phyloP scores from a whole-genome alignment of 2,329 filamentous ascomycete species.

The Fusarium phyllophilum region DNA sequence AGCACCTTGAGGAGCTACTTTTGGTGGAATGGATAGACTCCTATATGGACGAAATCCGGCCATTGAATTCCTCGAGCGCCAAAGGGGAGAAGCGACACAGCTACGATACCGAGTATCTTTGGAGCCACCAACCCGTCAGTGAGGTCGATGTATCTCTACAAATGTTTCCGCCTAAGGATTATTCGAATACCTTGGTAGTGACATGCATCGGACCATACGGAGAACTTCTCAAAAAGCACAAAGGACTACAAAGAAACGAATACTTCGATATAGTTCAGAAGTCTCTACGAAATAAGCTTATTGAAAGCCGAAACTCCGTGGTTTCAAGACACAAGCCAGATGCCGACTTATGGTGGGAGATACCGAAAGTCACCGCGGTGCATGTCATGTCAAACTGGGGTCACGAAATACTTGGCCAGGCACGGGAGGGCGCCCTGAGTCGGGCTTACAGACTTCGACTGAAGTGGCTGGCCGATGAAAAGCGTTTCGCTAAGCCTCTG shows the following conservation, averaged over 20 bases:
- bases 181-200: accelerated
- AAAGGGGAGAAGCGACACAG: background rate
- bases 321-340: background rate
- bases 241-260: background rate
- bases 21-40: background rate
- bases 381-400: background rate
- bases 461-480: background rate
- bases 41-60: background rate
- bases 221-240: background rate
- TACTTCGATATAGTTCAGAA: background rate
- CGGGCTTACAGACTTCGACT: background rate
- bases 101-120: background rate
- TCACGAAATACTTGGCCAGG: background rate
- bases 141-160: background rate
- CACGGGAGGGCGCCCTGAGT: background rate
- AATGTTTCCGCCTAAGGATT: accelerated
- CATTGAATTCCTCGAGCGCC: too few species aligned
- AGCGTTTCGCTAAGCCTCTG: accelerated
- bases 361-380: background rate
- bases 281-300: background rate
- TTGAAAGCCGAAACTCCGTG: background rate
- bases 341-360: background rate
- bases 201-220: background rate
- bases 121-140: background rate
- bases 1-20: background rate